Evolutionary conservation across 2,329 filamentous ascomycete species (phyloP), one percentile per base, ranked within the genome.

Genomic region (Incumbomyces lentus): DNA sequence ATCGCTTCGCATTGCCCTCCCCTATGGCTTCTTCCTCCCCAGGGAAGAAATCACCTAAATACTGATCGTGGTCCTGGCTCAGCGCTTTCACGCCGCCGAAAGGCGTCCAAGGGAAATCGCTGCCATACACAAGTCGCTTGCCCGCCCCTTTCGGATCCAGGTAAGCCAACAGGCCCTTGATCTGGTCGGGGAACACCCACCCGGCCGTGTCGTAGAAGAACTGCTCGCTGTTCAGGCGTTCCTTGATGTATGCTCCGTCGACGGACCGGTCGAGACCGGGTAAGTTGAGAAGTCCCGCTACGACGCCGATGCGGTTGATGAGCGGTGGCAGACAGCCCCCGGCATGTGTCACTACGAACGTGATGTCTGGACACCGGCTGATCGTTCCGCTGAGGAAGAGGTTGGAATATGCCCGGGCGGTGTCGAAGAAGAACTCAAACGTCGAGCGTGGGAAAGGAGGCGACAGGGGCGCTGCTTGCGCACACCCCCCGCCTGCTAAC

Each of bases 371-470:
- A 59, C 65, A 70, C 1, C 64, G 60, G 16, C 63, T 58, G 1
- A 75, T 60, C 0, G 70, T 73, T 3, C 70, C 71, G 3, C 62
- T 66, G 12, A 70, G 56, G 51, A 76, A 70, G 8, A 76, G 60
- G 49, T 74, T 72, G 31, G 67, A 64, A 1, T 74, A 64, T 0
- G 67, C 64, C 0, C 73, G 59, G 1, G 71, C 69, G 0, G 71
- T 72, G 46, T 76, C 74, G 56, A 76, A 76, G 52, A 76, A 64
- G 58, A 75, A 76, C 49, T 74, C 71, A 31, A 72, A 65, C 54
- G 69, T 66, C 0, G 70, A 68, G 8, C 68, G 58, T 0, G 70
- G 70, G 42, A 66, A 67, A 7, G 60, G 57, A 0, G 53, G 49
- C 8, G 48, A 42, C 30, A 50, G 57, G n/a, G 48, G 55, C 29